Conservation (phyloP, 371 early-diverging fungal genomes). For the Mortierella sp. region DNA sequence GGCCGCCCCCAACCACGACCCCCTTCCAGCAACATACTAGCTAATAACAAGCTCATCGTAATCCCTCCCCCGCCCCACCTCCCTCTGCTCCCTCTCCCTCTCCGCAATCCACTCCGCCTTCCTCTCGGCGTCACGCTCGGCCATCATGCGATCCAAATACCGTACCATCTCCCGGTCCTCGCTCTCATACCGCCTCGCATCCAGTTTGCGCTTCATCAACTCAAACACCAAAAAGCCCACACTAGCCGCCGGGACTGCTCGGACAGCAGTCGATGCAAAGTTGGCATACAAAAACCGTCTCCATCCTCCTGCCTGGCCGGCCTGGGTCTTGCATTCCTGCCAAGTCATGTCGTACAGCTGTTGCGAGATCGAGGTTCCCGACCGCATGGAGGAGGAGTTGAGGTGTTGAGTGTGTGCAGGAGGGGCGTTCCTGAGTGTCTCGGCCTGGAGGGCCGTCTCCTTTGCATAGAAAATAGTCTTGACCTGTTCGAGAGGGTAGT, state of each 20-base stretch:
- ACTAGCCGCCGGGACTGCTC: slow-evolving; percentile 81
- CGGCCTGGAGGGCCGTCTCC: slow-evolving; percentile 71
- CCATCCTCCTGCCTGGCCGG: slow-evolving; percentile 64
- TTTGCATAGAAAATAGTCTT: slow-evolving; percentile 78
- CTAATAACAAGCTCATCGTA: slow-evolving; percentile 17
- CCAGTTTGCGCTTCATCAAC: slow-evolving; percentile 75
- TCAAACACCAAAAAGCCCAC: slow-evolving; percentile 82
- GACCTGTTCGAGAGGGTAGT: slow-evolving; percentile 80
- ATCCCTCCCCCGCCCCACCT: neutral
- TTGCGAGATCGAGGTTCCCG: slow-evolving; percentile 50
- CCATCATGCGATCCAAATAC: slow-evolving; percentile 48
- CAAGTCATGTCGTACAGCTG: slow-evolving; percentile 68
- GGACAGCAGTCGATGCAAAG: slow-evolving; percentile 73
- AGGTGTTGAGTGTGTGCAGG: slow-evolving; percentile 37
- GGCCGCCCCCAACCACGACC: too few relatives aligned
- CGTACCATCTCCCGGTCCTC: slow-evolving; percentile 49
- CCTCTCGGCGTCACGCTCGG: slow-evolving; percentile 38
- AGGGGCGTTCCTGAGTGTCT: slow-evolving; percentile 51
- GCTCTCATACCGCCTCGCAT: slow-evolving; percentile 50
- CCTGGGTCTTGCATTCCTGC: slow-evolving; percentile 66
- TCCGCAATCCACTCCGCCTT: slow-evolving; percentile 16
- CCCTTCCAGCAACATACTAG: neutral
- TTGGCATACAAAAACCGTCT: slow-evolving; percentile 73
- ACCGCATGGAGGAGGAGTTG: slow-evolving; percentile 53
- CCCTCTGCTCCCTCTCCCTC: neutral